phyloP scores from a whole-genome alignment of 805 yeast species.

The Barnettozyma sp. region DNA sequence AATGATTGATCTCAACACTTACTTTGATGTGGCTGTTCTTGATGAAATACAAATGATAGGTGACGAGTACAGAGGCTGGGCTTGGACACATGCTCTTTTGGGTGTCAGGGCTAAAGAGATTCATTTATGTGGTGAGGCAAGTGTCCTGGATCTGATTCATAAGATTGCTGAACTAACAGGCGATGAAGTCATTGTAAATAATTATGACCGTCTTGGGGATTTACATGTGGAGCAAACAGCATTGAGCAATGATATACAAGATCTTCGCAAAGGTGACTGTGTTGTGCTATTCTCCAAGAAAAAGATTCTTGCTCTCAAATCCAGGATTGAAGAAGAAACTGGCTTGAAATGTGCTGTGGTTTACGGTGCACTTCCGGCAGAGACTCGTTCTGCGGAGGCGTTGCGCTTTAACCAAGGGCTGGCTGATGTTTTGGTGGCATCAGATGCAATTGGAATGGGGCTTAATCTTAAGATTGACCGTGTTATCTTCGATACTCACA shows the following conservation, averaged over 20 bases:
- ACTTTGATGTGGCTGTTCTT: slow-evolving; percentile 80
- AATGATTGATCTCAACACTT: slow-evolving; percentile 67
- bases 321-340: slow-evolving; percentile 59
- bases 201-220: slow-evolving; percentile 70
- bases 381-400: slow-evolving; percentile 83
- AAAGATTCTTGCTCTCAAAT: slow-evolving; percentile 60
- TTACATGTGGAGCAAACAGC: slow-evolving; percentile 46
- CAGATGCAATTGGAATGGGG: slow-evolving; percentile 98
- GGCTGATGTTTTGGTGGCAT: slow-evolving; percentile 81
- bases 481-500: slow-evolving; percentile 60
- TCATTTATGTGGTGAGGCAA: slow-evolving; percentile 90
- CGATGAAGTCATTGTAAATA: slow-evolving; percentile 65
- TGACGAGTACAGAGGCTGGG: slow-evolving; percentile 75
- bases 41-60: slow-evolving; percentile 96
- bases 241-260: slow-evolving; percentile 28
- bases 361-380: slow-evolving; percentile 95
- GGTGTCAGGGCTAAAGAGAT: slow-evolving; percentile 83
- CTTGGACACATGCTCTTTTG: slow-evolving; percentile 88
- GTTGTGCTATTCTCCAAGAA: slow-evolving; percentile 79
- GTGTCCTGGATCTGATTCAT: slow-evolving; percentile 64
- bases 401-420: slow-evolving; percentile 68
- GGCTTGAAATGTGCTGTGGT: slow-evolving; percentile 73
- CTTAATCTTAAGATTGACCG: slow-evolving; percentile 78
- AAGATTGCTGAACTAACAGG: slow-evolving; percentile 64
- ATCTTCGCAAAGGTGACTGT: slow-evolving; percentile 72